Conservation (phyloP, 768 basidiomycete genomes). For the Phaeotremella skinneri region DNA sequence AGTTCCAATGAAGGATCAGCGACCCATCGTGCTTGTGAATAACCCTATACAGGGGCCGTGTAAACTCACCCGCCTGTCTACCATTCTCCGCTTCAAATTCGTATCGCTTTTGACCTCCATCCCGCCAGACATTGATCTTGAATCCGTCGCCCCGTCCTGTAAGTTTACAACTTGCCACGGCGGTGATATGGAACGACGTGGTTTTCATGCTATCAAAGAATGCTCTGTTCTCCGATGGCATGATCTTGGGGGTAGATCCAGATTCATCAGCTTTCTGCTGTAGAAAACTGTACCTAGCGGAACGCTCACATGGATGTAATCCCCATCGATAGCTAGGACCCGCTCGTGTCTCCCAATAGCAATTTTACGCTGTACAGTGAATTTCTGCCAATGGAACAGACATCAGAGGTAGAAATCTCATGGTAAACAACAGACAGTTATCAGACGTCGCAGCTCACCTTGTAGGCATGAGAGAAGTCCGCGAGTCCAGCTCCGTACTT, state of each 20-base stretch:
- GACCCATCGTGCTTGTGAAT: not conserved
- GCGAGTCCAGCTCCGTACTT: constrained; percentile 61
- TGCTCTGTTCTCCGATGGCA: constrained; percentile 76
- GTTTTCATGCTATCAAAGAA: constrained; percentile 90
- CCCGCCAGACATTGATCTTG: constrained; percentile 78
- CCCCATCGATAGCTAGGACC: constrained; percentile 88
- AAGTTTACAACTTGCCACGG: constrained; percentile 78
- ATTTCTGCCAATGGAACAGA: constrained; percentile 62
- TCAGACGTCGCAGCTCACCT: constrained; percentile 56
- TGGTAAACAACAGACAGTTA: not conserved
- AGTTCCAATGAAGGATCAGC: not conserved
- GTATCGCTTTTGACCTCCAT: constrained; percentile 75
- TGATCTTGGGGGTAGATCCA: constrained; percentile 61
- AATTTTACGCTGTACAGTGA: constrained; percentile 86
- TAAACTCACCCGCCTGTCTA: constrained; percentile 67
- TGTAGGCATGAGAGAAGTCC: constrained; percentile 82
- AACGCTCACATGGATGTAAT: constrained; percentile 72
- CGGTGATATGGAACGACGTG: constrained; percentile 85
- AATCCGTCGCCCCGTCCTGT: constrained; percentile 61
- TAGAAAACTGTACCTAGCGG: too few species aligned
- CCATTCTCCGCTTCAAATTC: constrained; percentile 94
- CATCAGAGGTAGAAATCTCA: not conserved
- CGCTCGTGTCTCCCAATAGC: constrained; percentile 90
- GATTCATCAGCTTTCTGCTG: constrained; percentile 30
- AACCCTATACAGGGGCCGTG: not conserved